phyloP scores from a whole-genome alignment of 2,329 filamentous ascomycete genomes.

The Sarocladium kiliense region DNA sequence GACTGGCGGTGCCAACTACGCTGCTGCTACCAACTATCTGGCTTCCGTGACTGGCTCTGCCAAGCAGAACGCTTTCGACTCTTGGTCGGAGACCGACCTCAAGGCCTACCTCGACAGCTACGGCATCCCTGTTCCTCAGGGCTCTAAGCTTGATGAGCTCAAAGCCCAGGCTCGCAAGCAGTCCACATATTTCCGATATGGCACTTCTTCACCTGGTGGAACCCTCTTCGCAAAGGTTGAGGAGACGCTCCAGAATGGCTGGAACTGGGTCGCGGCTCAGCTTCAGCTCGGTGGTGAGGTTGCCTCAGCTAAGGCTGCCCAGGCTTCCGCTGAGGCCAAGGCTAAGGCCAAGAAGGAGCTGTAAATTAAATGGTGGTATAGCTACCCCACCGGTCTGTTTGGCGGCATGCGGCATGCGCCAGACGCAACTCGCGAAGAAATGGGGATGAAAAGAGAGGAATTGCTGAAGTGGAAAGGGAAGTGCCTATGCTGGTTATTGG shows the following conservation, averaged over 20 bases:
- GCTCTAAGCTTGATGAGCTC: conserved; percentile 63
- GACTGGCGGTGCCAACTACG: conserved; percentile 52
- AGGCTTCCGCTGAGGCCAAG: conserved; percentile 25
- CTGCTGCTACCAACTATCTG: conserved; percentile 67
- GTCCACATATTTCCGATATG: conserved; percentile 71
- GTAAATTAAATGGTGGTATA: conserved; percentile 22
- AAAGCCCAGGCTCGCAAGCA: conserved; percentile 67
- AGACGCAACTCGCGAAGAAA: too few relatives aligned
- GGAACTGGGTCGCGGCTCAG: conserved; percentile 48
- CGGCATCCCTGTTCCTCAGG: conserved; percentile 63
- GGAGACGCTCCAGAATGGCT: conserved; percentile 40
- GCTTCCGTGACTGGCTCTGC: conserved; percentile 58
- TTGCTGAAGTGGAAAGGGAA: neutral
- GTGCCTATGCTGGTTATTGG: neutral
- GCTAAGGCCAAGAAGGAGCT: conserved; percentile 40
- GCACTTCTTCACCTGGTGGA: conserved; percentile 59
- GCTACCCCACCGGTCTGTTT: too few relatives aligned
- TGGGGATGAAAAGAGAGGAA: neutral
- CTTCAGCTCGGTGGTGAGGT: conserved; percentile 42
- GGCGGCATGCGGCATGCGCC: too few relatives aligned
- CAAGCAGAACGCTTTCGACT: conserved; percentile 64
- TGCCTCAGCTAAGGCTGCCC: conserved; percentile 41
- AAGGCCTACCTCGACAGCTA: conserved; percentile 79
- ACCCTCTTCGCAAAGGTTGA: conserved; percentile 62
- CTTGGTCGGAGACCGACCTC: conserved; percentile 68